Evolutionary conservation across 73 alveolate genomes (phyloP).

Genomic region (Durusdinium trenchii): DNA sequence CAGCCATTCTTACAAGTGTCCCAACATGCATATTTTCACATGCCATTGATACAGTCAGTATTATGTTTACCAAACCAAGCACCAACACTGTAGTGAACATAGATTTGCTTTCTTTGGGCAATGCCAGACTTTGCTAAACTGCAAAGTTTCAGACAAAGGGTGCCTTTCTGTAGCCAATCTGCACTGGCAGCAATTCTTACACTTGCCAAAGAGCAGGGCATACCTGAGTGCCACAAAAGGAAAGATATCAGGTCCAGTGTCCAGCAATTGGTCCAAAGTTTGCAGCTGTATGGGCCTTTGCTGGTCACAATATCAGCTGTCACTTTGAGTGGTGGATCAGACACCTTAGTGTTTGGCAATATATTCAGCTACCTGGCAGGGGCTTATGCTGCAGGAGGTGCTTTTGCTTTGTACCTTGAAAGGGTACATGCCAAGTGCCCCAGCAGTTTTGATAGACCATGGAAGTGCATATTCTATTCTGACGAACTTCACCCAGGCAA

Average conservation of each 20-base stretch:
- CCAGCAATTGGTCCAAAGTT: not conserved
- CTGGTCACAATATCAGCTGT: not conserved
- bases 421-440: not conserved
- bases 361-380: not conserved
- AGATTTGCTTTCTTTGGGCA: not conserved
- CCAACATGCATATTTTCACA: not conserved
- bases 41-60: not conserved
- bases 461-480: not conserved
- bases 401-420: not conserved
- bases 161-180: conserved; percentile 30
- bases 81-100: not conserved
- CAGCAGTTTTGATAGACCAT: not conserved
- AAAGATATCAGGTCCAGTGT: not conserved
- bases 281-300: conserved; percentile 31
- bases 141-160: conserved; percentile 22
- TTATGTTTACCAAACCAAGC: not conserved
- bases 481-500: conserved; percentile 61
- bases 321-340: not conserved
- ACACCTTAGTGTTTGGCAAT: not conserved
- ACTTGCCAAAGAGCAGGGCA: not conserved
- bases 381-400: not conserved
- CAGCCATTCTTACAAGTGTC: not conserved
- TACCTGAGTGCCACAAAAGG: not conserved
- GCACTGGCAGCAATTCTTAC: conserved; percentile 1
- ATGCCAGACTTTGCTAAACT: conserved; percentile 21